Conservation (phyloP, 768 basidiomycete genomes). For the Suillus clintonianus region DNA sequence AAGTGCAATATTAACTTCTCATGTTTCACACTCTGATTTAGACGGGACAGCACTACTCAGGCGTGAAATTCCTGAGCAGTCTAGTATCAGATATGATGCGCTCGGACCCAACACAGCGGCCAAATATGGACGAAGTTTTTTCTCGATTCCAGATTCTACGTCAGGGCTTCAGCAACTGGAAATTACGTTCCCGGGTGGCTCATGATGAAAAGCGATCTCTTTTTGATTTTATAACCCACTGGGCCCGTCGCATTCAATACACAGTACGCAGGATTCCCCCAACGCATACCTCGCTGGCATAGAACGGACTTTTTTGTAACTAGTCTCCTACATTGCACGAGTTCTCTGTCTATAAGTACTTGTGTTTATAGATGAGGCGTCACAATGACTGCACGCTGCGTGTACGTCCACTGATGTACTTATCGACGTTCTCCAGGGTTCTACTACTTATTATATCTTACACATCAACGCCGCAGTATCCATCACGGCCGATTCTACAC, state of each 20-base stretch:
- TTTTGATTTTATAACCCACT: constrained; percentile 16
- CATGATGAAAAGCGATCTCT: constrained; percentile 6
- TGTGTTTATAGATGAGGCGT: neutral
- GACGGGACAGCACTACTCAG: neutral
- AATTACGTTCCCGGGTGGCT: constrained; percentile 31
- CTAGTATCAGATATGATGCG: constrained; percentile 35
- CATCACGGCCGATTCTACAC: no score
- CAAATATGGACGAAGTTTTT: constrained; percentile 26
- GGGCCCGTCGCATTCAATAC: constrained; percentile 14
- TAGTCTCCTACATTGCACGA: neutral
- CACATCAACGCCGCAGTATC: no score
- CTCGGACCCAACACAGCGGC: constrained; percentile 33
- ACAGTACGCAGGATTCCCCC: constrained; percentile 15
- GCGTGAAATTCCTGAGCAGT: constrained; percentile 27
- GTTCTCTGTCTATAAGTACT: neutral
- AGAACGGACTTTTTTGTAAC: neutral
- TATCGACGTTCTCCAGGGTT: no score
- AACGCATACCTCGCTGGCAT: neutral
- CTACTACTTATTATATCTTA: no score
- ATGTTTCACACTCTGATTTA: neutral
- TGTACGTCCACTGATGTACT: no score
- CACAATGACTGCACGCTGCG: neutral
- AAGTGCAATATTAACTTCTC: neutral
- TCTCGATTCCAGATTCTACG: constrained; percentile 17
- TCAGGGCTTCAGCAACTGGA: constrained; percentile 9